phyloP scores from a whole-genome alignment of 805 yeast species.

The Lipomyces lipofer region DNA sequence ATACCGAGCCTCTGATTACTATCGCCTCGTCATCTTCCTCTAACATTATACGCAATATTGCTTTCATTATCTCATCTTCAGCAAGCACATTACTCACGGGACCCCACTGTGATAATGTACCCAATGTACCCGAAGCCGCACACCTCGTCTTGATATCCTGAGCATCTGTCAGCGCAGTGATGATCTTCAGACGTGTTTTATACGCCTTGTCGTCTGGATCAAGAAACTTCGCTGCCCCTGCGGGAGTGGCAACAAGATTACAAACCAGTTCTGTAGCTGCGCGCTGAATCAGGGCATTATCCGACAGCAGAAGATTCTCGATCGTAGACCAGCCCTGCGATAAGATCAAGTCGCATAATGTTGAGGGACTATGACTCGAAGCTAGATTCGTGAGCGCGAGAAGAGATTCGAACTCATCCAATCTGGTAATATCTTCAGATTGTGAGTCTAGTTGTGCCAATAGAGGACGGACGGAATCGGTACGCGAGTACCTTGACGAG shows the following conservation, averaged over 20 bases:
- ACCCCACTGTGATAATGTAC: conserved; percentile 43
- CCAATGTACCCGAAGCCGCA: conserved; percentile 46
- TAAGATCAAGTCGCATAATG: conserved; percentile 44
- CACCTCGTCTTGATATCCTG: conserved; percentile 39
- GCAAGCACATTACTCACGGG: conserved; percentile 38
- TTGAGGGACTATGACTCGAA: conserved; percentile 47
- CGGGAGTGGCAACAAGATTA: conserved; percentile 51
- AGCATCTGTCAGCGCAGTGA: conserved; percentile 39
- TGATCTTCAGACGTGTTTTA: conserved; percentile 36
- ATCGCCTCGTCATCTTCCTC: conserved; percentile 35
- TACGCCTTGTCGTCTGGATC: conserved; percentile 36
- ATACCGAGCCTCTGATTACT: conserved; percentile 36
- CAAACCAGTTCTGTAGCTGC: conserved; percentile 65
- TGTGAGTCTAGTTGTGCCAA: conserved; percentile 35
- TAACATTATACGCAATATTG: conserved; percentile 31
- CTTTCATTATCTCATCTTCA: conserved; percentile 32
- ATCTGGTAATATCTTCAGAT: conserved; percentile 34
- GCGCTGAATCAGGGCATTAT: conserved; percentile 53
- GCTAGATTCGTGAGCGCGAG: conserved; percentile 70
- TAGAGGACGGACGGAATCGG: conserved; percentile 39
- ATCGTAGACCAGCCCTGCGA: conserved; percentile 50
- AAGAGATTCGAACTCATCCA: conserved; percentile 54
- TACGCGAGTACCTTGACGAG: conserved; percentile 38
- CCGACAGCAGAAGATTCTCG: conserved; percentile 47
- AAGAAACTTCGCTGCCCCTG: conserved; percentile 42